A percentile compares a stretch with the other conserved stretches of the same genome.
Conservation (phyloP, 148 eudicot genomes). For the Salicornia ramosissima region DNA sequence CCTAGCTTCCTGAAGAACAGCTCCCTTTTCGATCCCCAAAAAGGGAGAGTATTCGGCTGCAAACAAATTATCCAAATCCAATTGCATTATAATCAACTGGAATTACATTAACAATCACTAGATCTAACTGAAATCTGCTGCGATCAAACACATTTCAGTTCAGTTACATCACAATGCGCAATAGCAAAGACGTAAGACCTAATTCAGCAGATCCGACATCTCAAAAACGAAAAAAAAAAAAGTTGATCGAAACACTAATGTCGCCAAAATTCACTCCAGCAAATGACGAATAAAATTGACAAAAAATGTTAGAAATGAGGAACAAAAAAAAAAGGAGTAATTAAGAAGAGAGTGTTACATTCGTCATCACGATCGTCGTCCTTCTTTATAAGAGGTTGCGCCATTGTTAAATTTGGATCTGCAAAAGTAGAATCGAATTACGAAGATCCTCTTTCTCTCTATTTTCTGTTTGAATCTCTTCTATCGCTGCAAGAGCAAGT, state of each 20-base stretch:
- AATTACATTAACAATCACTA: conserved; percentile 11
- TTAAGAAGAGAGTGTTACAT: conserved; percentile 30
- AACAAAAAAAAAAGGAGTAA: neutral
- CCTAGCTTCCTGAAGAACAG: conserved; percentile 93
- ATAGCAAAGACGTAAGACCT: neutral
- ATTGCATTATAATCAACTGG: conserved; percentile 3
- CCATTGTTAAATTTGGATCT: conserved; percentile 42
- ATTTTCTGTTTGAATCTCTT: neutral
- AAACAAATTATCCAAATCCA: conserved; percentile 25
- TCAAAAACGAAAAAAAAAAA: too few species aligned
- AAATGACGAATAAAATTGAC: neutral
- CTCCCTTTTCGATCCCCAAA: conserved; percentile 92
- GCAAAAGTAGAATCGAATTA: conserved; percentile 7
- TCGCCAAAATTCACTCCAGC: neutral
- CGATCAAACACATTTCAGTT: conserved; percentile 10
- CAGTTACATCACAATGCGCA: conserved; percentile 12
- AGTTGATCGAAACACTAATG: conserved; percentile 8
- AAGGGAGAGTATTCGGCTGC: conserved; percentile 86
- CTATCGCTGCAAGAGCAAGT: neutral
- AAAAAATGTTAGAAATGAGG: neutral
- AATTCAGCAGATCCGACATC: conserved; percentile 22
- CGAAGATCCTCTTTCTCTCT: neutral
- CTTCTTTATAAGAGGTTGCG: conserved; percentile 76
- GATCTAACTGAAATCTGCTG: conserved; percentile 23
- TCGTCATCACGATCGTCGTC: conserved; percentile 95